Percentiles rank a stretch among this genome's conserved stretches.
phyloP scores from a whole-genome alignment of 2,329 filamentous ascomycete genomes.

The Curvularia eragrostidis region DNA sequence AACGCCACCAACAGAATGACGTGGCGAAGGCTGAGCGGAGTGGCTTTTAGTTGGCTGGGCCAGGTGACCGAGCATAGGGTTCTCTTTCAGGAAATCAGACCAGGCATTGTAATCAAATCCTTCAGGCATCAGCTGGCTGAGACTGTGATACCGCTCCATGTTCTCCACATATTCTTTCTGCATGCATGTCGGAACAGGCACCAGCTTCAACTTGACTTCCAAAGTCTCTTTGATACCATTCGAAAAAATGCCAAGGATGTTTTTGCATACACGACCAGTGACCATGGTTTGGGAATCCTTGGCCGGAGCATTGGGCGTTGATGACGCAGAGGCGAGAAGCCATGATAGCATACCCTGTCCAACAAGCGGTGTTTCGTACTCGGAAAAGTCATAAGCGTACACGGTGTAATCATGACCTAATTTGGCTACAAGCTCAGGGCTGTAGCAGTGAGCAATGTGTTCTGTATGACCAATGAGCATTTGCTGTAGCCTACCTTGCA shows the following conservation, averaged over 20 bases:
- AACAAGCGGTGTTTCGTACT: slow-evolving; percentile 89
- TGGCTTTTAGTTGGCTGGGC: slow-evolving; percentile 34
- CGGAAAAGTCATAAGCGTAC: slow-evolving; percentile 95
- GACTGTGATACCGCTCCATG: slow-evolving; percentile 66
- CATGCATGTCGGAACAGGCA: slow-evolving; percentile 72
- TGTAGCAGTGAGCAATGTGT: slow-evolving; percentile 55
- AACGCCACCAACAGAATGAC: slow-evolving; percentile 36
- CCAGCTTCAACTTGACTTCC: slow-evolving; percentile 89
- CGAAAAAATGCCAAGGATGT: slow-evolving; percentile 81
- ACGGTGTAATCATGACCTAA: slow-evolving; percentile 87
- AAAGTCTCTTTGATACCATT: slow-evolving; percentile 85
- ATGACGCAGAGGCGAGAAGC: slow-evolving; percentile 69
- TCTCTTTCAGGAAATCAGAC: slow-evolving; percentile 77
- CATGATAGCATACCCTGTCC: slow-evolving; percentile 95
- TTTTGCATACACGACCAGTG: slow-evolving; percentile 88
- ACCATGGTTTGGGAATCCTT: slow-evolving; percentile 74
- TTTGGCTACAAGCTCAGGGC: slow-evolving; percentile 82
- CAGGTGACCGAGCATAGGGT: slow-evolving; percentile 57
- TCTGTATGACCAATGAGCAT: slow-evolving; percentile 17
- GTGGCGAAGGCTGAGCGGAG: slow-evolving; percentile 27
- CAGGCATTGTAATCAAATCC: slow-evolving; percentile 77
- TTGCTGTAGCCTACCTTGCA: slow-evolving; percentile 57
- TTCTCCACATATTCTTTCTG: slow-evolving; percentile 67
- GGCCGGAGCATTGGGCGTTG: slow-evolving; percentile 61
- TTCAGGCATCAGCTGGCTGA: slow-evolving; percentile 64